These are phyloP conservation scores for Craterostigma plantagineum DNA, from an alignment of 257 asterid species.

Conservation along the genomic window DNA sequence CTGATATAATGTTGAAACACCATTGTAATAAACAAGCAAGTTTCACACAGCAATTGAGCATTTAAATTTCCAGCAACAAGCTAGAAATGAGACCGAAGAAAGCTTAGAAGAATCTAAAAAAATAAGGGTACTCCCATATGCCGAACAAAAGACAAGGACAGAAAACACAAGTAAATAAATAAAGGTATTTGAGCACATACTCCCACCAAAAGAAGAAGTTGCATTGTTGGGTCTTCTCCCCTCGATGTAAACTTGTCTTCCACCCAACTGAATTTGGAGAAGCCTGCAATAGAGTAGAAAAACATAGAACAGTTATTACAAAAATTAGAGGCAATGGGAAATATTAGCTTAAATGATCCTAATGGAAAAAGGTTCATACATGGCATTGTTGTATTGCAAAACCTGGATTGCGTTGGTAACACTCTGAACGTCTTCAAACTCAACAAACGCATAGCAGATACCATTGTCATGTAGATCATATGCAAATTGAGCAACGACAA, in stretches of 20 bases:
- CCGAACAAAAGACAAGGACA: neutral
- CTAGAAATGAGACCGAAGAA: too few relatives aligned
- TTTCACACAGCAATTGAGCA: too few relatives aligned
- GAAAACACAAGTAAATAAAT: too few relatives aligned
- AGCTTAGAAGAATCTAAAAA: too few relatives aligned
- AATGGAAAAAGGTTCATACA: too few relatives aligned
- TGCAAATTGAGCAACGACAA: slow-evolving; percentile 7
- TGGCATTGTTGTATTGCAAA: neutral
- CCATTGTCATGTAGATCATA: slow-evolving; percentile 32
- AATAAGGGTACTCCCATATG: too few relatives aligned
- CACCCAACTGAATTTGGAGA: too few relatives aligned
- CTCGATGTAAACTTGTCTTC: too few relatives aligned
- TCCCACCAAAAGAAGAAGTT: slow-evolving; percentile 49
- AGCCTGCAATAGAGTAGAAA: slow-evolving; percentile 23
- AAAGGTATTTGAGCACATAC: slow-evolving; percentile 22
- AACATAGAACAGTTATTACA: slow-evolving; percentile 7
- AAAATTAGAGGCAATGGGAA: too few relatives aligned
- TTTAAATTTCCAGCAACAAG: too few relatives aligned
- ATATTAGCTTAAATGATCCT: too few relatives aligned
- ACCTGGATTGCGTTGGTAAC: slow-evolving; percentile 50
- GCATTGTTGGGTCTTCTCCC: slow-evolving; percentile 40
- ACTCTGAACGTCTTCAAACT: slow-evolving; percentile 40
- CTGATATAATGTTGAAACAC: slow-evolving; percentile 12
- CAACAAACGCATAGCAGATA: slow-evolving; percentile 48
- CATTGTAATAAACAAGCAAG: neutral